These are phyloP conservation scores for Epichloe elymi DNA, from an alignment of 2,329 filamentous ascomycete genomes.

Conservation along the genomic window DNA sequence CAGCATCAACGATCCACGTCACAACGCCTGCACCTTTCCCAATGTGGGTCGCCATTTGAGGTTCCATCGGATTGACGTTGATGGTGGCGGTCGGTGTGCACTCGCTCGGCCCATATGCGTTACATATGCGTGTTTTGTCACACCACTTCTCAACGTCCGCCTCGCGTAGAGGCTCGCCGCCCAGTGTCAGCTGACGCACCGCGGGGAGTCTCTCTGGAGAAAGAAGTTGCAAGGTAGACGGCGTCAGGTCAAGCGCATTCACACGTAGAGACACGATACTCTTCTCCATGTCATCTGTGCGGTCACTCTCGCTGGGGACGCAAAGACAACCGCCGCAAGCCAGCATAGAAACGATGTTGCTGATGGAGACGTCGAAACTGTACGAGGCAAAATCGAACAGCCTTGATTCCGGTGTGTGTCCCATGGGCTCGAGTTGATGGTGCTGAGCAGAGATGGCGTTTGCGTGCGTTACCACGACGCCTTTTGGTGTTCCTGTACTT, in stretches of 20 bases:
- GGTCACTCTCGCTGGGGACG: background rate
- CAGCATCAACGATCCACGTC: slow-evolving; percentile 14
- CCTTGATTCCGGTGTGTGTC: background rate
- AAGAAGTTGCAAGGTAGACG: background rate
- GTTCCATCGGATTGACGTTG: background rate
- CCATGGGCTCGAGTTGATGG: background rate
- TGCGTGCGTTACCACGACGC: slow-evolving; percentile 6
- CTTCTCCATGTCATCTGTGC: background rate
- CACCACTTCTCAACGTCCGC: background rate
- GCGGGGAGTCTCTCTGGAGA: background rate
- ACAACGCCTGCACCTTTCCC: slow-evolving; percentile 5
- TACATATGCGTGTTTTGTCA: background rate
- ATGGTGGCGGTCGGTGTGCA: background rate
- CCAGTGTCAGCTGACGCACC: background rate
- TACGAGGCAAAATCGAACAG: slow-evolving; percentile 4
- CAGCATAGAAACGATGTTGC: background rate
- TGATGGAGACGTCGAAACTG: slow-evolving; percentile 1
- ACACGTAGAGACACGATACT: background rate
- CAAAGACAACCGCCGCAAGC: background rate
- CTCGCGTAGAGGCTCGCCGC: background rate
- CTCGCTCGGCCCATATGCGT: background rate
- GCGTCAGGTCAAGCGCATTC: background rate
- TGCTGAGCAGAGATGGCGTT: background rate
- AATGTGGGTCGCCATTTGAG: background rate
- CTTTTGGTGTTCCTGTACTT: slow-evolving; percentile 1